Conservation (phyloP, 192 early-diverging fungal species). For the Rhizoclosmatium sp. region DNA sequence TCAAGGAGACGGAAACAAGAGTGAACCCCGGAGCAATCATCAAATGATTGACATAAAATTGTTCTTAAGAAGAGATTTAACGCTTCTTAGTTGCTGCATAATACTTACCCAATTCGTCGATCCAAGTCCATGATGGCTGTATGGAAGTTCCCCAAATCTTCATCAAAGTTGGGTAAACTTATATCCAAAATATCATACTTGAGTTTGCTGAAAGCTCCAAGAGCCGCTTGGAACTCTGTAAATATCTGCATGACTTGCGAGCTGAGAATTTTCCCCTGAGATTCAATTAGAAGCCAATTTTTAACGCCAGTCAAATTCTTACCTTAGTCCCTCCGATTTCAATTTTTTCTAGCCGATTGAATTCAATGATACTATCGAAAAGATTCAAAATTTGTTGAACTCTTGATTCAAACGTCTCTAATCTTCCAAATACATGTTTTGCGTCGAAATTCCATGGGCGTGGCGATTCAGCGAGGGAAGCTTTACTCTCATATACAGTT, state of each 20-base stretch:
- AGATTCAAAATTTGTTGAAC: constrained; percentile 63
- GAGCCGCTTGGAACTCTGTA: constrained; percentile 61
- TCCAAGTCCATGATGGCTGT: constrained; percentile 67
- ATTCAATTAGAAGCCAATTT: constrained; percentile 12
- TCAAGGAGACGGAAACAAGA: constrained; percentile 68
- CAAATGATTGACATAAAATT: constrained; percentile 68
- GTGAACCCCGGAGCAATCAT: constrained; percentile 67
- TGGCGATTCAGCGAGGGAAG: constrained; percentile 47
- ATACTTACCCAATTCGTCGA: constrained; percentile 59
- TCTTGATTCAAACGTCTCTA: constrained; percentile 63
- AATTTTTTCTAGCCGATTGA: constrained; percentile 73
- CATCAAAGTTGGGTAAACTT: constrained; percentile 56
- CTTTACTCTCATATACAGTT: constrained; percentile 60
- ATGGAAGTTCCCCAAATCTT: constrained; percentile 62
- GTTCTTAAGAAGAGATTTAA: constrained; percentile 39
- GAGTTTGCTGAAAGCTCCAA: constrained; percentile 58
- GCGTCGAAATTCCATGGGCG: constrained; percentile 70
- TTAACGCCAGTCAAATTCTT: background rate
- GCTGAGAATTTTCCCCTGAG: constrained; percentile 71
- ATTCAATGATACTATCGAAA: constrained; percentile 76
- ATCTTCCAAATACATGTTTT: constrained; percentile 63
- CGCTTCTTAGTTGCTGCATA: background rate
- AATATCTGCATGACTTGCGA: constrained; percentile 70
- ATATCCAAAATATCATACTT: constrained; percentile 71
- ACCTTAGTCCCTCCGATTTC: constrained; percentile 77